Percentiles rank a stretch among this genome's conserved stretches.
These are phyloP conservation scores for Yamadazyma atmosphaerica DNA, from an alignment of 1,139 yeast genomes.

Conservation along the genomic window DNA sequence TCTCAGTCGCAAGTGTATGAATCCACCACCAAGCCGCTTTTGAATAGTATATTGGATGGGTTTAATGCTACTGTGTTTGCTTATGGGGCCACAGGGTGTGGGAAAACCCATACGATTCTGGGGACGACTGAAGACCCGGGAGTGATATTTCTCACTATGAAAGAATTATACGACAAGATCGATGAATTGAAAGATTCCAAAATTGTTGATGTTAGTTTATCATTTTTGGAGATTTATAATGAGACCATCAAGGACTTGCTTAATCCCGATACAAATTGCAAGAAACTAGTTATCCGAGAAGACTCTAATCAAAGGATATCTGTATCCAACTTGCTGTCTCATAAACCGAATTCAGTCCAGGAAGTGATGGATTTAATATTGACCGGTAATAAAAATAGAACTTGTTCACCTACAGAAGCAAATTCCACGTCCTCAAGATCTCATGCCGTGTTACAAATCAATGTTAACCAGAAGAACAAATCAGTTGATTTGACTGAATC, in stretches of 20 bases:
- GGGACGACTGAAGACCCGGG: slow-evolving; percentile 80
- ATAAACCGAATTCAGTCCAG: slow-evolving; percentile 62
- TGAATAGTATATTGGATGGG: slow-evolving; percentile 79
- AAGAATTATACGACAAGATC: slow-evolving; percentile 66
- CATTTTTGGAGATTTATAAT: slow-evolving; percentile 86
- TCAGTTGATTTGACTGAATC: slow-evolving; percentile 66
- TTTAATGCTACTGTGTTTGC: slow-evolving; percentile 82
- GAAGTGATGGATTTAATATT: slow-evolving; percentile 81
- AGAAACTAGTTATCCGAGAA: slow-evolving; percentile 63
- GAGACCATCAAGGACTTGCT: slow-evolving; percentile 83
- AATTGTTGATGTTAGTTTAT: slow-evolving; percentile 59
- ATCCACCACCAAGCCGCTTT: slow-evolving; percentile 66
- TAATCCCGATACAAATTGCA: slow-evolving; percentile 49
- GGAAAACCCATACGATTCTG: slow-evolving; percentile 90
- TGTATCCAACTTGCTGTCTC: slow-evolving; percentile 73
- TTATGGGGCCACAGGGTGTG: slow-evolving; percentile 84
- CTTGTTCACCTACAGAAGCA: slow-evolving; percentile 87
- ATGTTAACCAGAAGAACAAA: slow-evolving; percentile 61
- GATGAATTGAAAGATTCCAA: slow-evolving; percentile 55
- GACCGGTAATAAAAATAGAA: slow-evolving; percentile 72
- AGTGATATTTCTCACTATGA: slow-evolving; percentile 74
- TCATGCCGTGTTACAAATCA: slow-evolving; percentile 87
- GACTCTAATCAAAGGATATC: slow-evolving; percentile 66
- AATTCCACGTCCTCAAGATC: slow-evolving; percentile 89
- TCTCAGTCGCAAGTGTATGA: slow-evolving; percentile 68